phyloP scores from a whole-genome alignment of 202 grass and related monocot species.

The Saccharum hybrid region DNA sequence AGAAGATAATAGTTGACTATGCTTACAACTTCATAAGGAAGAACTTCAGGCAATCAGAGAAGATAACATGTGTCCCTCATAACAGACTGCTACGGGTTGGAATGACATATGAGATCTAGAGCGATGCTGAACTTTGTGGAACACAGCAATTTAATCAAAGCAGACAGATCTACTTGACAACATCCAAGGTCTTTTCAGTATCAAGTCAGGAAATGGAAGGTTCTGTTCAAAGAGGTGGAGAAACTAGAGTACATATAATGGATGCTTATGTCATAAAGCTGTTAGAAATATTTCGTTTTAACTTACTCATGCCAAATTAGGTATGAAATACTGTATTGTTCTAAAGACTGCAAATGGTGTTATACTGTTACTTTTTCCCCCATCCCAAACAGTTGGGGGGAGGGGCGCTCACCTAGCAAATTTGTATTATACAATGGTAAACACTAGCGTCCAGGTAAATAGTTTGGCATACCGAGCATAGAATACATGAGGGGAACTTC shows the following conservation, averaged over 20 bases:
- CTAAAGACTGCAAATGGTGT: neutral
- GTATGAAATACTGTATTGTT: neutral
- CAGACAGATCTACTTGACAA: neutral
- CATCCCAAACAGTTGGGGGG: too few species aligned
- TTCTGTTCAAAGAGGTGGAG: neutral
- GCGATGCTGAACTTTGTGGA: neutral
- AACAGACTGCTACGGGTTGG: slow-evolving; percentile 66
- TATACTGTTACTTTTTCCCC: neutral
- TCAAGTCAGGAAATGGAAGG: neutral
- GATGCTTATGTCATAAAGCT: neutral
- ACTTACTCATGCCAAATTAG: neutral
- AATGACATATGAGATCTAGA: slow-evolving; percentile 72
- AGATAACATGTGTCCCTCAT: slow-evolving; percentile 57
- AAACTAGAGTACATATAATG: slow-evolving; percentile 10
- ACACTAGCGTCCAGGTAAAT: neutral
- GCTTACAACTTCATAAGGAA: slow-evolving; percentile 69
- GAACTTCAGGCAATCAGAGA: slow-evolving; percentile 73
- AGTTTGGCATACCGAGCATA: neutral
- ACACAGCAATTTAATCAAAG: neutral
- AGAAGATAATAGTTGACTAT: slow-evolving; percentile 65
- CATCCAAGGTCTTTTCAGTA: neutral
- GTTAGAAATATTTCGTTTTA: neutral
- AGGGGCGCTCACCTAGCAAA: neutral
- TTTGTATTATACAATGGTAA: neutral
- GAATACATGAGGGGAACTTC: neutral